These are phyloP conservation scores for Phytophthora boehmeriae DNA, from an alignment of 352 stramenopile species.

Conservation along the genomic window DNA sequence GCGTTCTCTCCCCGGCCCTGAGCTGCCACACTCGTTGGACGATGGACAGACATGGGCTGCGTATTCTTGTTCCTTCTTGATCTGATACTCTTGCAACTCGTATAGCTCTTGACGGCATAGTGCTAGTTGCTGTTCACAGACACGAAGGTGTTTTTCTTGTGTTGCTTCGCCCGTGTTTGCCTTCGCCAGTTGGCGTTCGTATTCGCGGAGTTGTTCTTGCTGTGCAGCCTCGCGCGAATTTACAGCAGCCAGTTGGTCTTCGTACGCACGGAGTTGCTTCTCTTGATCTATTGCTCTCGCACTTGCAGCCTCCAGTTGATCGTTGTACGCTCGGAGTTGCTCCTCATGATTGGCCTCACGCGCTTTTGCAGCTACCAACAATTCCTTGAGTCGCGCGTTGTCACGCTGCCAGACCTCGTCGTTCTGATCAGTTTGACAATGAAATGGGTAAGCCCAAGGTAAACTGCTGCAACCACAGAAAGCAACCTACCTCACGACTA, in stretches of 20 bases:
- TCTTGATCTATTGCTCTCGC: slow-evolving; percentile 13
- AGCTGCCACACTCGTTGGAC: slow-evolving; percentile 16
- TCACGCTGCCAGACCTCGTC: slow-evolving; percentile 30
- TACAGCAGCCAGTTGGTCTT: slow-evolving; percentile 17
- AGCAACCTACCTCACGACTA: slow-evolving; percentile 17
- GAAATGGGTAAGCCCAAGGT: slow-evolving; percentile 2
- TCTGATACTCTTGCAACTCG: slow-evolving; percentile 11
- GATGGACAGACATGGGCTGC: background rate
- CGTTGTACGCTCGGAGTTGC: slow-evolving; percentile 10
- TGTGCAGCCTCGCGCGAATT: slow-evolving; percentile 14
- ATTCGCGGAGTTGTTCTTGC: slow-evolving; percentile 3
- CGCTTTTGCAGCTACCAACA: slow-evolving; percentile 8
- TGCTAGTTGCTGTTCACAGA: background rate
- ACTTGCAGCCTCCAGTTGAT: slow-evolving; percentile 15
- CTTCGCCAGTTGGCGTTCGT: slow-evolving; percentile 7
- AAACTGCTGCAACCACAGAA: background rate
- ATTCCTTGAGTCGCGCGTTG: slow-evolving; percentile 26
- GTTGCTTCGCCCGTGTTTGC: slow-evolving; percentile 8
- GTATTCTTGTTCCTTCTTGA: slow-evolving; percentile 16
- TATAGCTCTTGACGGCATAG: slow-evolving; percentile 11
- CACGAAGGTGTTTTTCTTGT: slow-evolving; percentile 11
- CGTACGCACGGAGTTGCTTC: slow-evolving; percentile 1
- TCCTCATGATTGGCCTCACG: slow-evolving; percentile 20
- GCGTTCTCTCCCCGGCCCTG: slow-evolving; percentile 21
- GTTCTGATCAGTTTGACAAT: slow-evolving; percentile 13